phyloP scores from a whole-genome alignment of 306 rosid species.

The Bauhinia variegata region DNA sequence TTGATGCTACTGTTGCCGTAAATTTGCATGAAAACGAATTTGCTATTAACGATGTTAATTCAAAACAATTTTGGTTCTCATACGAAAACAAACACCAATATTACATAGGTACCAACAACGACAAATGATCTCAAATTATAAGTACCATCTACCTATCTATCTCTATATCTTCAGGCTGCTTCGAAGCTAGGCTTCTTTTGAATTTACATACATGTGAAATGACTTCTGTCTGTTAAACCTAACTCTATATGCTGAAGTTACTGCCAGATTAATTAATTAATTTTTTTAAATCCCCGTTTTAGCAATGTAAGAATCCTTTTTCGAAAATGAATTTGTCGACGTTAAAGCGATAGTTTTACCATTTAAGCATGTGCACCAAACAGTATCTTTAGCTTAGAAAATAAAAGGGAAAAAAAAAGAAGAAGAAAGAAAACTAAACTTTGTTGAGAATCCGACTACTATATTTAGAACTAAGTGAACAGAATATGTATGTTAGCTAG shows the following conservation, averaged over 20 bases:
- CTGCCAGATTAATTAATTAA: slow-evolving; percentile 23
- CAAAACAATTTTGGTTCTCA: slow-evolving; percentile 32
- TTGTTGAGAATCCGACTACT: slow-evolving; percentile 44
- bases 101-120: slow-evolving; percentile 36
- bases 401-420: too few relatives aligned
- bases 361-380: slow-evolving; percentile 33
- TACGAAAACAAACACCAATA: slow-evolving; percentile 35
- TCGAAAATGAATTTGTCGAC: slow-evolving; percentile 4
- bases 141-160: slow-evolving; percentile 1
- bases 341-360: slow-evolving; percentile 29
- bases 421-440: too few relatives aligned
- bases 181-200: slow-evolving; percentile 39
- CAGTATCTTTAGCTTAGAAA: too few relatives aligned
- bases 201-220: slow-evolving; percentile 35
- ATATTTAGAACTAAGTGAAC: slow-evolving; percentile 44
- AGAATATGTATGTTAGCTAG: not conserved
- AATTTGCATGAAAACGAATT: not conserved
- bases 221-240: slow-evolving; percentile 72
- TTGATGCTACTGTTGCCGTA: not conserved
- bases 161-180: not conserved
- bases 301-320: slow-evolving; percentile 7
- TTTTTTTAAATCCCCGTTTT: slow-evolving; percentile 5
- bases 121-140: slow-evolving; percentile 34
- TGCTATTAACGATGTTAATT: slow-evolving; percentile 21
- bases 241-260: too few relatives aligned